Percentiles rank a stretch among this genome's conserved stretches.
Evolutionary conservation across 106 monocot species (phyloP).

Genomic region (Chionographis japonica): DNA sequence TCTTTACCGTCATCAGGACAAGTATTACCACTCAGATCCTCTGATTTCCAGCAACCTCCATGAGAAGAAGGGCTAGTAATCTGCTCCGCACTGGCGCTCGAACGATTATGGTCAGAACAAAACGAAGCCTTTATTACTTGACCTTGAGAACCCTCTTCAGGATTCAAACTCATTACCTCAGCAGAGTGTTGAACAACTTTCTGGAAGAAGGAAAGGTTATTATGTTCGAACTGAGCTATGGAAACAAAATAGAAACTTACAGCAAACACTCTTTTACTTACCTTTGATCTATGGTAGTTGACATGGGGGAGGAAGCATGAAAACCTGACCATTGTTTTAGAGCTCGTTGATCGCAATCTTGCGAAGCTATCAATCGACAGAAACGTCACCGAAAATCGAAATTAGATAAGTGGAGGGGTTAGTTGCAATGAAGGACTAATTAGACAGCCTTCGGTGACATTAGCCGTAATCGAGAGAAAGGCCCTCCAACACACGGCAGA

Average conservation of each 20-base stretch:
- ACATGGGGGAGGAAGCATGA: conserved; percentile 44
- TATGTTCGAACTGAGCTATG: background rate
- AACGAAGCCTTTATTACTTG: conserved; percentile 10
- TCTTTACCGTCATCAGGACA: conserved; percentile 19
- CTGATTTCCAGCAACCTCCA: conserved; percentile 41
- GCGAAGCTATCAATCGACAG: too few relatives aligned
- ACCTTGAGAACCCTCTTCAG: conserved; percentile 20
- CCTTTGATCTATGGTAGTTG: conserved; percentile 44
- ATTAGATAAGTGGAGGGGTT: background rate
- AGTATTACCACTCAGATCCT: conserved; percentile 19
- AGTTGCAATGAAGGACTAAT: background rate
- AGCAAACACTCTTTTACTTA: conserved; percentile 8
- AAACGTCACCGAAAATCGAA: background rate
- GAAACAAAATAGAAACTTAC: background rate
- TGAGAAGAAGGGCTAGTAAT: conserved; percentile 29
- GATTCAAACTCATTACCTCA: conserved; percentile 13
- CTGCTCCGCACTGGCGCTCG: conserved; percentile 18
- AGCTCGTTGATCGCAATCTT: background rate
- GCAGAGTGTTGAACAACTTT: conserved; percentile 27
- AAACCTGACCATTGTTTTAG: conserved; percentile 40
- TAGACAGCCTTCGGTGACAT: conserved; percentile 12
- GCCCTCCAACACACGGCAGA: conserved; percentile 67
- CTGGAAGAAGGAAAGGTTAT: conserved; percentile 14
- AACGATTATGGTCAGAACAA: conserved; percentile 17
- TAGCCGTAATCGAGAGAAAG: conserved; percentile 87